Conservation (phyloP, 306 rosid species). For the Glycine tomentella region DNA sequence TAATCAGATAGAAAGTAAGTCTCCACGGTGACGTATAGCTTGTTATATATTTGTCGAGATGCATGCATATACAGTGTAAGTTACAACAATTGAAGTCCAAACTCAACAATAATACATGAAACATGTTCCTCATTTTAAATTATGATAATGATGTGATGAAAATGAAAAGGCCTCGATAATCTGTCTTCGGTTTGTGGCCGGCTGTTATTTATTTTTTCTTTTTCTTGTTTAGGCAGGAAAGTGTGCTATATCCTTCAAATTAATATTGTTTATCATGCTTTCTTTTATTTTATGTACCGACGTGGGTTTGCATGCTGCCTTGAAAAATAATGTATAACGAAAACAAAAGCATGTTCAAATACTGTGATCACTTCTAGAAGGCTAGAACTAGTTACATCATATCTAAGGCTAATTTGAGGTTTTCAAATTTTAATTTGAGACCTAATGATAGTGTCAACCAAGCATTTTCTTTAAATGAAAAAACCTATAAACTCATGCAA, state of each 20-base stretch:
- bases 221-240: conserved; percentile 49
- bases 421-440: neutral
- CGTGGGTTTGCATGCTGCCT: conserved; percentile 39
- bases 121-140: conserved; percentile 10
- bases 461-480: too few species aligned
- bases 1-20: conserved; percentile 59
- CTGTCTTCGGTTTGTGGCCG: conserved; percentile 42
- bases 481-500: too few species aligned
- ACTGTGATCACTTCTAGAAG: conserved; percentile 43
- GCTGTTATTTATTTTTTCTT: conserved; percentile 35
- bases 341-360: neutral
- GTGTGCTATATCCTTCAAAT: neutral
- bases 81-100: conserved; percentile 39
- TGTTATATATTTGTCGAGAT: conserved; percentile 42
- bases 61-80: conserved; percentile 49
- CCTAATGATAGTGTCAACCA: too few species aligned
- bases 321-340: neutral
- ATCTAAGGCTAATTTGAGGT: neutral
- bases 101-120: conserved; percentile 16
- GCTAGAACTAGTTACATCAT: neutral
- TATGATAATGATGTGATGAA: conserved; percentile 42
- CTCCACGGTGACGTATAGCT: conserved; percentile 49
- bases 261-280: neutral
- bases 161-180: conserved; percentile 43
- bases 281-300: conserved; percentile 28